These are phyloP conservation scores for Ophidiomyces ophidiicola DNA, from an alignment of 2,329 filamentous ascomycete species.

Conservation along the genomic window DNA sequence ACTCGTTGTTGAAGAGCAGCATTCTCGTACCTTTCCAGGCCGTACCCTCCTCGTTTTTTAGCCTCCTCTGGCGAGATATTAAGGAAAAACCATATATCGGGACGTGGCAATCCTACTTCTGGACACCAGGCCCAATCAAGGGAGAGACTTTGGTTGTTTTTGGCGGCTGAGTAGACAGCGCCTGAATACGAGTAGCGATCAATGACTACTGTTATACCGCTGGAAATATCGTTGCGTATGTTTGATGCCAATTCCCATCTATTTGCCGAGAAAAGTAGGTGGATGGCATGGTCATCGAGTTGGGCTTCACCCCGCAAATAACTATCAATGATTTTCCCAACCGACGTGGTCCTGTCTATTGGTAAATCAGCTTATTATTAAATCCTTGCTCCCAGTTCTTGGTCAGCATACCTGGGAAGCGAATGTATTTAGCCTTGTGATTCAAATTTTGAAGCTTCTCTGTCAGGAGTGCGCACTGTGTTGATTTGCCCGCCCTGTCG, in stretches of 20 bases:
- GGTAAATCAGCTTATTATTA: constrained; percentile 11
- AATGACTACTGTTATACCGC: constrained; percentile 65
- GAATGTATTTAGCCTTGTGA: constrained; percentile 44
- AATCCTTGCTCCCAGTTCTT: no score
- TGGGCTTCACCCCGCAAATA: constrained; percentile 63
- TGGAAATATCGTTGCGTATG: constrained; percentile 40
- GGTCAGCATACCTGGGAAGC: constrained; percentile 65
- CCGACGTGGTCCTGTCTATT: constrained; percentile 67
- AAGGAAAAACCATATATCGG: constrained; percentile 78
- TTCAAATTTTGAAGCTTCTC: constrained; percentile 41
- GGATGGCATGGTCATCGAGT: constrained; percentile 78
- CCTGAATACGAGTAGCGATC: constrained; percentile 95
- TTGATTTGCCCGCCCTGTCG: constrained; percentile 84
- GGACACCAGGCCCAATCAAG: constrained; percentile 73
- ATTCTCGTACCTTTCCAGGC: constrained; percentile 78
- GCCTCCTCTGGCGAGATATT: constrained; percentile 65
- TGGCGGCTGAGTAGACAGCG: constrained; percentile 84
- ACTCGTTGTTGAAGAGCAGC: constrained; percentile 71
- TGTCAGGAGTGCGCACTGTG: constrained; percentile 62
- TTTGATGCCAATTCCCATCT: constrained; percentile 57
- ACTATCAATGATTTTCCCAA: constrained; percentile 72
- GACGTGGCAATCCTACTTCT: constrained; percentile 73
- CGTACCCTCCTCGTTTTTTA: constrained; percentile 69
- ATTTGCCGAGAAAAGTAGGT: constrained; percentile 82
- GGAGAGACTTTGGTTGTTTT: constrained; percentile 56